Evolutionary conservation across 2,329 filamentous ascomycete species (phyloP), one percentile per base, ranked within the genome.

Genomic region (Aspergillus nomiae): DNA sequence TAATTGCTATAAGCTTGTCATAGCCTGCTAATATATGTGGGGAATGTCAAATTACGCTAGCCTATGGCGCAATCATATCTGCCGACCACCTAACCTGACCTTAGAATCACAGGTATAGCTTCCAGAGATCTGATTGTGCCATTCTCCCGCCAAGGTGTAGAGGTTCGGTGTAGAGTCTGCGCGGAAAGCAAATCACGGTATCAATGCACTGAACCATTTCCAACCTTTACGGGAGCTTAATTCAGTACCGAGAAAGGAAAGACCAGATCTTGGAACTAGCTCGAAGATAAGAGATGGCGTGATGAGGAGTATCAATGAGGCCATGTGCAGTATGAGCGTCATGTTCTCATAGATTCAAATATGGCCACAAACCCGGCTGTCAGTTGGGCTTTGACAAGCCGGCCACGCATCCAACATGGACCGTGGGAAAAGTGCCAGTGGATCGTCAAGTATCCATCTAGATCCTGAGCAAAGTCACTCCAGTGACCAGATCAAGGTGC

Each of bases 221-320:
- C 24, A 32, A 36, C 1, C 0, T 36, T 36, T 7, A 7, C 6
- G 5, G 16, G 5, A n/a, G 48, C 11, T n/a, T 51, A 10, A 16
- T 51, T n/a, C 19, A 4, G 6, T n/a, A 21, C 10, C 11, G 26
- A n/a, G 11, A 4, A 19, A 16, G 11, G 2, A n/a, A 3, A 1
- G 2, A 4, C 12, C 3, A 41, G 24, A 10, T 14, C 8, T 19
- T n/a, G 4, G 0, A 24, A 19, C n/a, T n/a, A 43, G 54, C 26
- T 10, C 4, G 19, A 14, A 43, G 54, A 56, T 56, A 56, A 30
- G 54, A 38, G 54, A 56, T 56, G 54, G 54, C 54, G 54, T 56
- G n/a, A 56, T 56, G 54, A n/a, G 36, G 36, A 56, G 34, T 56
- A 56, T 28, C 36, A 43, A 56, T 56, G 54, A 56, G 32, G 34